Base-by-base conservation (phyloP, 1,284 basidiomycete genomes). In the Sanguinoderma infundibulare region DNA sequence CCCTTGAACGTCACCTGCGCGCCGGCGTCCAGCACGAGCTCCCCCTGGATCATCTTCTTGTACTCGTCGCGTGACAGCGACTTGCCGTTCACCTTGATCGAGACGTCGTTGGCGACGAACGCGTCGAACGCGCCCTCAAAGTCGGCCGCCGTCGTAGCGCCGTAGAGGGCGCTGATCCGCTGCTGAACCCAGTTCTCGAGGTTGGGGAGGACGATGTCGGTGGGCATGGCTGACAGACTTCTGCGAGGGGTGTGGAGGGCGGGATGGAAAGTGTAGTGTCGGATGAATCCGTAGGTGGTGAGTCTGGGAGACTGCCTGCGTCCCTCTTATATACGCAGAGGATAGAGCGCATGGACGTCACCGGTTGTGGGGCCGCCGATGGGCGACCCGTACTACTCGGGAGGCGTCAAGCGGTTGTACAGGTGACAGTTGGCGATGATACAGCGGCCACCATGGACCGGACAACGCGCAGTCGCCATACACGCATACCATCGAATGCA, bases 111-210 rank as follows among this genome's bases (percentile, higher is more conserved):
- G 1, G 74, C 69, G 57, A 81, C 69, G 49, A 77, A 76, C 0
- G 59, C 65, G 26, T 78, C 73, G 62, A 80, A 80, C 2, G 73
- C 69, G 5, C 49, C 32, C 34, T 74, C 51, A 57, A 81, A 80
- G 12, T 64, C 69, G 0, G 51, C 54, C n/a, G 64, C 36, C 1
- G 69, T 72, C 38, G 72, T 77, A 8, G 78, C 72, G 36, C 69
- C 46, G 56, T 78, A 72, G 47, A 81, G n/a, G 20, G 73, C 59
- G 1, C 65, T 70, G 62, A 81, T 52, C 54, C 56, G 76, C 32
- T 69, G 61, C 53, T 78, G 59, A 10, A 74, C 72, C 74, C 74
- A 81, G 22, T 68, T 57, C 5, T 74, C 72, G 54, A 81, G 79
- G 4, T 69, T 46, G 24, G 74, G 75, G 61, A 79, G 75, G 51